A percentile compares a stretch with the other conserved stretches of the same genome.
phyloP scores from a whole-genome alignment of 306 rosid genomes.

The Quercus agrifolia region DNA sequence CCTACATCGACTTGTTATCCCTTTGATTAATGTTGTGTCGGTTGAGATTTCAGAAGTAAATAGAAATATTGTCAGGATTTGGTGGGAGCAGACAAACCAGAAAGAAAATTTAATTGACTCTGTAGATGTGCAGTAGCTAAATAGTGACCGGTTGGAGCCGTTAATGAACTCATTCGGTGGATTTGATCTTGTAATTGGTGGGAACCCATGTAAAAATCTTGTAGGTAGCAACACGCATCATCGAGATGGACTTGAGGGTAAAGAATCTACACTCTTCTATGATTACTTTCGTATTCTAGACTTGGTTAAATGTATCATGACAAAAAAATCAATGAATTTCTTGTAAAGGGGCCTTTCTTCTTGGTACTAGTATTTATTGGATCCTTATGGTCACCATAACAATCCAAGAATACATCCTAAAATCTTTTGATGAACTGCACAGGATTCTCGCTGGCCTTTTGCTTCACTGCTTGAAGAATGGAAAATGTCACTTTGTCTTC shows the following conservation, averaged over 20 bases:
- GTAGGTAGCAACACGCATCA: slow-evolving; percentile 84
- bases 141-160: slow-evolving; percentile 48
- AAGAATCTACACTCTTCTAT: slow-evolving; percentile 70
- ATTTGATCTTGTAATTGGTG: slow-evolving; percentile 87
- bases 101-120: slow-evolving; percentile 59
- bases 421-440: no score
- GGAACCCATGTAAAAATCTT: slow-evolving; percentile 89
- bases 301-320: slow-evolving; percentile 50
- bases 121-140: slow-evolving; percentile 51
- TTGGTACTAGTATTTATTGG: no score
- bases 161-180: slow-evolving; percentile 57
- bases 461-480: no score
- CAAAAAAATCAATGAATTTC: slow-evolving; percentile 24
- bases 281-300: slow-evolving; percentile 72
- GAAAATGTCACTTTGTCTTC: no score
- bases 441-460: no score
- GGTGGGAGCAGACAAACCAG: slow-evolving; percentile 98
- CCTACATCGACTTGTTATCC: slow-evolving; percentile 77
- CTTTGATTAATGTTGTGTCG: slow-evolving; percentile 69
- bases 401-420: no score
- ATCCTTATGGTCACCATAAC: no score
- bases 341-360: not conserved
- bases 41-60: slow-evolving; percentile 75
- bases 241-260: slow-evolving; percentile 82
- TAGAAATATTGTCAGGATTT: slow-evolving; percentile 65